These are phyloP conservation scores for Austroboletus rostrupii DNA, from an alignment of 1,284 basidiomycete species.

Conservation along the genomic window DNA sequence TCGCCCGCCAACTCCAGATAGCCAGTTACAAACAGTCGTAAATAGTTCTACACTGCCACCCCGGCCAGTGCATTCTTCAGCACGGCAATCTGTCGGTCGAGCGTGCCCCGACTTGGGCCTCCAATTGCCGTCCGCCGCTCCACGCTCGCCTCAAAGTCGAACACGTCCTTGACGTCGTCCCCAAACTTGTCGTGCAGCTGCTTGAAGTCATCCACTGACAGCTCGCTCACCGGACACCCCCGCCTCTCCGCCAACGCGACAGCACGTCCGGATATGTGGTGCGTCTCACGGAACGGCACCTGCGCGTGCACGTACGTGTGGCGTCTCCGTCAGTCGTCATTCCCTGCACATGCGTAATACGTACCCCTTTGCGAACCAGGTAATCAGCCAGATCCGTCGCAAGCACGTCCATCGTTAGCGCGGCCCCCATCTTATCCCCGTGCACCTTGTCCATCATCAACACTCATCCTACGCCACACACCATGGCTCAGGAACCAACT, in stretches of 20 bases:
- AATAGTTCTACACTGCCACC: slow-evolving; percentile 12
- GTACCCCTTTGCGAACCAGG: slow-evolving; percentile 93
- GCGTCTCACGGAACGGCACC: slow-evolving; percentile 96
- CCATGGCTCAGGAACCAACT: slow-evolving; percentile 16
- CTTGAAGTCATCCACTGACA: slow-evolving; percentile 80
- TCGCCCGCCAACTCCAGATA: not conserved
- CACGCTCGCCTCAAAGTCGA: slow-evolving; percentile 94
- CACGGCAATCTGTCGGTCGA: slow-evolving; percentile 80
- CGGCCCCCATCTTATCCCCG: slow-evolving; percentile 83
- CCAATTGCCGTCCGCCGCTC: slow-evolving; percentile 92
- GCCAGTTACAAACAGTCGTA: slow-evolving; percentile 16
- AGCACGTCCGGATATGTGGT: slow-evolving; percentile 95
- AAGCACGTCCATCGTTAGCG: slow-evolving; percentile 94
- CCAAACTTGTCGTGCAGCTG: slow-evolving; percentile 74
- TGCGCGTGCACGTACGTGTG: slow-evolving; percentile 20
- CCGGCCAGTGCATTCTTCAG: slow-evolving; percentile 41
- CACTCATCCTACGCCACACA: not conserved
- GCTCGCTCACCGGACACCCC: slow-evolving; percentile 75
- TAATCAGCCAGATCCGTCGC: slow-evolving; percentile 98
- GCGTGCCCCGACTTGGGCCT: slow-evolving; percentile 82
- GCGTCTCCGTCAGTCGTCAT: not conserved
- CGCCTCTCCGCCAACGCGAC: slow-evolving; percentile 90
- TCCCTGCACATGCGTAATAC: slow-evolving; percentile 21
- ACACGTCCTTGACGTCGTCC: slow-evolving; percentile 78
- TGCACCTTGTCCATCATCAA: slow-evolving; percentile 59